Evolutionary conservation across 345 rosid species (phyloP).

Genomic region (Laguncularia racemosa): DNA sequence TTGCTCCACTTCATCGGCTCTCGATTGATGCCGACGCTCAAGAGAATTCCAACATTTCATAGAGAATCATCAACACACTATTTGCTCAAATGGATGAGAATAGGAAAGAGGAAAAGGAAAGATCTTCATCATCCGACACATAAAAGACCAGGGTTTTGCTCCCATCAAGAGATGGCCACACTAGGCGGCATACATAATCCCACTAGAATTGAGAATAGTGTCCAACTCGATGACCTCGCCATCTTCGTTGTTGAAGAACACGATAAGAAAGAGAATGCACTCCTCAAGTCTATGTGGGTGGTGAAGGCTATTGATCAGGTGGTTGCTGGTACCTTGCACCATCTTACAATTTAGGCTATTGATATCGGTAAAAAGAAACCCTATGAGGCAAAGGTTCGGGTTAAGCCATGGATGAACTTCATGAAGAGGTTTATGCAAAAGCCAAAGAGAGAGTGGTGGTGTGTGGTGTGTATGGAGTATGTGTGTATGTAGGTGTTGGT

Average conservation of each 20-base stretch:
- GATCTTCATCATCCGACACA: too few relatives aligned
- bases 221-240: slow-evolving; percentile 55
- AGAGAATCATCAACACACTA: too few relatives aligned
- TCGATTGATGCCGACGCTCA: too few relatives aligned
- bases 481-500: too few relatives aligned
- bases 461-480: too few relatives aligned
- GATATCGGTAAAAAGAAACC: slow-evolving; percentile 86
- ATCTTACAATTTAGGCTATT: slow-evolving; percentile 64
- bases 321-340: slow-evolving; percentile 82
- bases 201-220: slow-evolving; percentile 45
- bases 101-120: too few relatives aligned
- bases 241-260: slow-evolving; percentile 92
- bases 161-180: slow-evolving; percentile 40
- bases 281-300: slow-evolving; percentile 76
- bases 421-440: too few relatives aligned
- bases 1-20: too few relatives aligned
- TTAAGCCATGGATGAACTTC: slow-evolving; percentile 83
- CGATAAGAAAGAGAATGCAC: slow-evolving; percentile 78
- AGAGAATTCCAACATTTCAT: too few relatives aligned
- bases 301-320: slow-evolving; percentile 86
- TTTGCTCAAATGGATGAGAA: too few relatives aligned
- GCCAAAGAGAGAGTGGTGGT: too few relatives aligned
- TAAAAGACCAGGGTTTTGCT: slow-evolving; percentile 19
- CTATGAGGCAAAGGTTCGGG: slow-evolving; percentile 89
- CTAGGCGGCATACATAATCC: slow-evolving; percentile 64